phyloP scores from a whole-genome alignment of 2,329 filamentous ascomycete species.

The Penicillium capsulatum region DNA sequence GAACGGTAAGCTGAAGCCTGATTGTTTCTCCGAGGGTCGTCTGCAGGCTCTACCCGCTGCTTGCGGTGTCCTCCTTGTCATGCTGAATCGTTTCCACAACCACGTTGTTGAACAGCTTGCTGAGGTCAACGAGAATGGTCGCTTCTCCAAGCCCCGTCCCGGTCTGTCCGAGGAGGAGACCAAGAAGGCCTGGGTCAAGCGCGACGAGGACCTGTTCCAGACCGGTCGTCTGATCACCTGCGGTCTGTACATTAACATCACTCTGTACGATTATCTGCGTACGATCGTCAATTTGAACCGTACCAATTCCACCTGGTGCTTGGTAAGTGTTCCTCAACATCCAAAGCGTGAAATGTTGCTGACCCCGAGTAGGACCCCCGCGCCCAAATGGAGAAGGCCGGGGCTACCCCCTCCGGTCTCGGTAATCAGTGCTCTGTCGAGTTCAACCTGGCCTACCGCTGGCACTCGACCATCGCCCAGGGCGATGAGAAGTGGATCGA shows the following conservation, averaged over 20 bases:
- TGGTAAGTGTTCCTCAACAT: conserved; percentile 33
- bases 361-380: conserved; percentile 60
- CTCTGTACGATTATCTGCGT: conserved; percentile 70
- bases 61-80: conserved; percentile 66
- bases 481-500: conserved; percentile 79
- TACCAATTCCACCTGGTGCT: conserved; percentile 71
- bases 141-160: conserved; percentile 64
- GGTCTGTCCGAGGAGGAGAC: conserved; percentile 49
- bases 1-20: conserved; percentile 67
- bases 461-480: conserved; percentile 74
- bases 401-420: conserved; percentile 64
- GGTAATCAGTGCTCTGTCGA: conserved; percentile 83
- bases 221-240: conserved; percentile 69
- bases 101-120: conserved; percentile 74
- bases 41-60: conserved; percentile 68
- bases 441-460: conserved; percentile 84
- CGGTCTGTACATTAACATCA: conserved; percentile 75
- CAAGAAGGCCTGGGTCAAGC: conserved; percentile 57
- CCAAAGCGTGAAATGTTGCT: background rate
- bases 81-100: conserved; percentile 78
- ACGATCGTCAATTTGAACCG: conserved; percentile 71
- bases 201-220: conserved; percentile 75
- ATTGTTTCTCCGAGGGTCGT: conserved; percentile 67
- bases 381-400: conserved; percentile 58
- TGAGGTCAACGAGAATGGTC: conserved; percentile 76